Conservation (phyloP, 345 rosid genomes). For the Arabis alpina region DNA sequence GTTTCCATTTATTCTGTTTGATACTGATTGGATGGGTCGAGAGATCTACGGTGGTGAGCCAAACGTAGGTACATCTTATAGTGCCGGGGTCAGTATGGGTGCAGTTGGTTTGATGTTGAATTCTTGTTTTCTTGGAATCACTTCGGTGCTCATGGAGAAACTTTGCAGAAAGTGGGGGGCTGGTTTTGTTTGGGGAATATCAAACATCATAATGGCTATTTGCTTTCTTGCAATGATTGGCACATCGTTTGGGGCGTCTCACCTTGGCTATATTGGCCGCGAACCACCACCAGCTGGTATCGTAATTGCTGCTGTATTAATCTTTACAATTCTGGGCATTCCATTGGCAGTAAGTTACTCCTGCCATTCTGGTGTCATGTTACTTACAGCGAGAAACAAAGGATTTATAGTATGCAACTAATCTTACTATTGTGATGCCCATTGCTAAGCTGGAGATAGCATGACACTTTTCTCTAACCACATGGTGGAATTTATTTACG, state of each 20-base stretch:
- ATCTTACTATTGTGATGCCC: neutral
- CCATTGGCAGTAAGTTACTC: constrained; percentile 90
- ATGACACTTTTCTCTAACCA: neutral
- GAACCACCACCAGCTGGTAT: constrained; percentile 73
- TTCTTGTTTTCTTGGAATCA: constrained; percentile 84
- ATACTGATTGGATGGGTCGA: constrained; percentile 99
- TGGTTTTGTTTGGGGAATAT: constrained; percentile 91
- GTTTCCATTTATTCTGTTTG: constrained; percentile 92
- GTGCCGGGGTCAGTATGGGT: constrained; percentile 87
- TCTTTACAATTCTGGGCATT: constrained; percentile 77
- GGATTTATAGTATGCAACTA: neutral
- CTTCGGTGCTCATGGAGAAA: constrained; percentile 93
- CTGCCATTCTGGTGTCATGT: constrained; percentile 13
- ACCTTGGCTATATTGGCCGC: constrained; percentile 59
- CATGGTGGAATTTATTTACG: constrained; percentile 17
- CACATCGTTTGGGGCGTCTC: constrained; percentile 61
- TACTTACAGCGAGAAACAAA: neutral
- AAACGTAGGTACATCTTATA: constrained; percentile 65
- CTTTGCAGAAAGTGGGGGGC: constrained; percentile 96
- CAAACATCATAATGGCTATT: constrained; percentile 79
- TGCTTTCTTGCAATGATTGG: constrained; percentile 85
- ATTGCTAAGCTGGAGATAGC: constrained; percentile 24
- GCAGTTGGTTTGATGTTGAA: constrained; percentile 92
- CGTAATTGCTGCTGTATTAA: constrained; percentile 63
- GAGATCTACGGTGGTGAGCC: constrained; percentile 91